Evolutionary conservation across 176 grass and related monocot genomes (phyloP).

Genomic region (Zoysia japonica): DNA sequence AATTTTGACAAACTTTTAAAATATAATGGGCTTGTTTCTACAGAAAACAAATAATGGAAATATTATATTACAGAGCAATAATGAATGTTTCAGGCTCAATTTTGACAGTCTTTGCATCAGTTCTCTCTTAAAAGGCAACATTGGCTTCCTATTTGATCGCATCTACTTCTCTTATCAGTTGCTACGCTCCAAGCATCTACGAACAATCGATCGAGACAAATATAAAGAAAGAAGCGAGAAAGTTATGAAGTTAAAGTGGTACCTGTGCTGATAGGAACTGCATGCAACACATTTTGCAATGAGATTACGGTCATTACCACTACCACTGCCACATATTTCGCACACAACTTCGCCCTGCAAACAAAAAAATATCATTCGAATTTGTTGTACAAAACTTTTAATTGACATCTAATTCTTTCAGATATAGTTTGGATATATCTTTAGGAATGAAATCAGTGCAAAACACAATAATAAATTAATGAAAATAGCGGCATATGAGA

Average conservation of each 20-base stretch:
- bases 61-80: neutral
- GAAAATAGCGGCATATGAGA: neutral
- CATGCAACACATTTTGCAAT: slow-evolving; percentile 25
- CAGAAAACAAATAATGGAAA: neutral
- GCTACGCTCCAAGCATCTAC: slow-evolving; percentile 20
- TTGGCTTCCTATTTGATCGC: neutral
- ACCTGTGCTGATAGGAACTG: slow-evolving; percentile 28
- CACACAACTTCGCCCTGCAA: slow-evolving; percentile 13
- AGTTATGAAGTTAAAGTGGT: neutral
- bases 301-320: neutral
- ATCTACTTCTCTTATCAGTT: neutral
- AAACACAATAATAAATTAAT: neutral
- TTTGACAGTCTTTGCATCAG: neutral
- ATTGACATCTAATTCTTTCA: neutral
- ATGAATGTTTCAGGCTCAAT: neutral
- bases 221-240: neutral
- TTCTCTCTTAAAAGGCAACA: neutral
- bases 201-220: neutral
- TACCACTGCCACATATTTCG: slow-evolving; percentile 32
- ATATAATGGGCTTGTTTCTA: neutral
- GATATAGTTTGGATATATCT: neutral
- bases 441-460: neutral
- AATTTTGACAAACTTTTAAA: neutral
- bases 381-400: neutral
- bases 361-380: slow-evolving; percentile 2